Evolutionary conservation across 768 basidiomycete species (phyloP).

Genomic region (Tulasnella sp.): DNA sequence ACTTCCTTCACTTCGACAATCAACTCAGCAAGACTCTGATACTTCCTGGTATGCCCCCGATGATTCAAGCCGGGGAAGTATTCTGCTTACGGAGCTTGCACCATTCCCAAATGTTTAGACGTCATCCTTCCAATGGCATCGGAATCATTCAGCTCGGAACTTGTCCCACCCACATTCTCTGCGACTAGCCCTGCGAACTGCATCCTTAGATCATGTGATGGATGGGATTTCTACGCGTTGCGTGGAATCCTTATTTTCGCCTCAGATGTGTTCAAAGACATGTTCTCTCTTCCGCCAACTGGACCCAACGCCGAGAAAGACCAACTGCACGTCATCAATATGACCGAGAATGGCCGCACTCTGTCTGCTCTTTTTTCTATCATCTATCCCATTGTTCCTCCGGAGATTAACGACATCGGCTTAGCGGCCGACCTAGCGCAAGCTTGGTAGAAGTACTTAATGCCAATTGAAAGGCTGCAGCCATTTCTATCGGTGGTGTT

Average conservation of each 20-base stretch:
- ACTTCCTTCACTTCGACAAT: too few species aligned
- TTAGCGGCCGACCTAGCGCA: not conserved
- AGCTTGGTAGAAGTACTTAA: constrained; percentile 1
- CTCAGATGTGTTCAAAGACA: constrained; percentile 56
- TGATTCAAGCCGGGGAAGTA: not conserved
- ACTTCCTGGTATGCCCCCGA: not conserved
- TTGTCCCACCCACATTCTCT: constrained; percentile 28
- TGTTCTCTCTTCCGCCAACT: constrained; percentile 44
- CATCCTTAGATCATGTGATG: constrained; percentile 54
- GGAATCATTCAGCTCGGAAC: not conserved
- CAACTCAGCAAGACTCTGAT: too few species aligned
- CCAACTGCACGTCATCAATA: not conserved
- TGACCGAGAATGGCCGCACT: not conserved
- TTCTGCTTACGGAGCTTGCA: not conserved
- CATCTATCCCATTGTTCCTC: not conserved
- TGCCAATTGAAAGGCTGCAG: not conserved
- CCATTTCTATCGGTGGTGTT: not conserved
- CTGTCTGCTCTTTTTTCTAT: not conserved
- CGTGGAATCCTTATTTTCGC: constrained; percentile 53
- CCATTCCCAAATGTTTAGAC: not conserved
- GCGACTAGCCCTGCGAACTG: constrained; percentile 51
- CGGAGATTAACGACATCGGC: too few species aligned
- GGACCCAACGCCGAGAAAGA: not conserved
- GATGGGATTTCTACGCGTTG: constrained; percentile 52
- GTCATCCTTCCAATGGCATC: not conserved